Base-by-base conservation (phyloP, 306 rosid genomes). In the Cotoneaster glaucophyllus region DNA sequence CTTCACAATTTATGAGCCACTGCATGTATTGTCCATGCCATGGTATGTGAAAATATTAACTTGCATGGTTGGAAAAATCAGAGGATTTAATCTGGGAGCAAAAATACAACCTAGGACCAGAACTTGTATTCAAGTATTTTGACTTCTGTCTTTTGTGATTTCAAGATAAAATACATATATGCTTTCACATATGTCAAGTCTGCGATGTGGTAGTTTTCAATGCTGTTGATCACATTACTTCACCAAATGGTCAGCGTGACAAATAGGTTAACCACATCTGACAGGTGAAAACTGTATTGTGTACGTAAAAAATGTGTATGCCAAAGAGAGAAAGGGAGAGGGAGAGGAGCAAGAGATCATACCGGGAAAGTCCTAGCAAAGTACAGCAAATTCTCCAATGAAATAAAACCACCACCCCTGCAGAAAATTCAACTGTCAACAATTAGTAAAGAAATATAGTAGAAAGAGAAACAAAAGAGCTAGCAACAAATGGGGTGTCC, bases 341-440 rank as follows among this genome's bases (percentile, higher is more conserved):
- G 43, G 19, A 48, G 54, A 48, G 22, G 39, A 32, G 19, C 4
- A 62, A 64, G 56, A 59, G 73, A 59, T 54, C 92, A 77, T 95
- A 95, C 99, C 75, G 96, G 97, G 68, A 92, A 95, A 82, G 78
- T 89, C 77, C 86, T 80, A 31, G 97, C 97, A 75, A 95, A 90
- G 85, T 71, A 95, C 86, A 95, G 77, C 87, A 95, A 87, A 83
- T 95, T 95, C 93, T 95, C 98, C 90, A 95, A 86, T 66, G 99
- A 95, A 77, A 95, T 95, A 81, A 86, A 95, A 83, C 99, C 99
- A 86, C 99, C 99, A 58, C 99, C 99, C 93, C 99, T 95, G 58
- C 84, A 83, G 74, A 88, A 72, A 77, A 76, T 52, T 69, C 83
- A 85, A 77, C 65, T 2, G 73, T 41, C 48, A 69, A 79, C 67